Evolutionary conservation across 2,329 filamentous ascomycete species (phyloP), one percentile per base, ranked within the genome.

Genomic region (Nemania sp.): DNA sequence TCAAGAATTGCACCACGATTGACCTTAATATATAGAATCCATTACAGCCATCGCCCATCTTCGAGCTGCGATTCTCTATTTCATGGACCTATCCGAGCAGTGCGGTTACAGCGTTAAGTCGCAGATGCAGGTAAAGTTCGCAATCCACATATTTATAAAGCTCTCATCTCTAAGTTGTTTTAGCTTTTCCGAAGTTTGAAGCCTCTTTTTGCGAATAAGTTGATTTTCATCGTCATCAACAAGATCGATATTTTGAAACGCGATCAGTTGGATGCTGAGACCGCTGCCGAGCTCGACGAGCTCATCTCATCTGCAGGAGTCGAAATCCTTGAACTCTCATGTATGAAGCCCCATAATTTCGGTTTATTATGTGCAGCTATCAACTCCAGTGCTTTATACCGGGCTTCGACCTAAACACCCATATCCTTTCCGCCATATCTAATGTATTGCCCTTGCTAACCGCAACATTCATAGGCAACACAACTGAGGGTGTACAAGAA

Each of bases 11-110:
- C n/a, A n/a, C n/a, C n/a, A n/a, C n/a, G n/a, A n/a, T n/a, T 55
- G 39, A 55, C 43, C 28, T 11, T 41, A 12, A n/a, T 23, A 14
- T 9, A 41, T 24, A 58, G 55, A 97, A 79, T 89, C 89, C 58
- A 97, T 99, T 64, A 97, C 93, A 15, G 94, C 95, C 9, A 96
- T 99, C 76, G 94, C 94, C 46, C 95, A 99, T 78, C 80, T 99
- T 70, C 85, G 93, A 66, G 95, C 92, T 36, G 93, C 93, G 52
- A 95, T 99, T 61, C 80, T 97, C 56, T 97, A 97, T 75, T 97
- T 97, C 71, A 96, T 97, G 90, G 93, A 97, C 78, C 79, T 97
- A 57, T 96, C 61, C 3, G 67, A 69, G 51, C 68, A 70, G 55
- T 70, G 68, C 31, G 94, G 94, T 54, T 99, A 97, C 77, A 90